Percentiles rank a stretch among this genome's conserved stretches.
phyloP scores from a whole-genome alignment of 208 protist genomes.

The Balamuthia mandrillaris region DNA sequence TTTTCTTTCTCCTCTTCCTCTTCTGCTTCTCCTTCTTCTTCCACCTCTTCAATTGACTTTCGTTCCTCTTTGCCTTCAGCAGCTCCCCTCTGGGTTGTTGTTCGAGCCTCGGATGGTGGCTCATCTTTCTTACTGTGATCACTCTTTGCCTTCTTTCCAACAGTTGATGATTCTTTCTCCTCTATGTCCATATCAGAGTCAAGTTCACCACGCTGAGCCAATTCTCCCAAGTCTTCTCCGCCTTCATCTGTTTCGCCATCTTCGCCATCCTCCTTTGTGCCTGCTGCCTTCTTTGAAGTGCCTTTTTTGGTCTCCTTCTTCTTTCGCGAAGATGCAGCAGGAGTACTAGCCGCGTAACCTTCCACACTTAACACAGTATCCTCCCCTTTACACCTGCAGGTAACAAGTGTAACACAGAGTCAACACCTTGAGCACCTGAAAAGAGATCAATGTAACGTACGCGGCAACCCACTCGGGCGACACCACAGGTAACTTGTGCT shows the following conservation, averaged over 20 bases:
- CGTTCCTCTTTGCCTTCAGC: no score
- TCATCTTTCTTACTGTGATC: background rate
- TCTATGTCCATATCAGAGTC: background rate
- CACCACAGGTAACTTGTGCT: background rate
- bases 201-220: no score
- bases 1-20: no score
- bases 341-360: background rate
- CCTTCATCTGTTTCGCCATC: background rate
- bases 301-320: background rate
- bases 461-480: background rate
- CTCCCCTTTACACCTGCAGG: background rate
- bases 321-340: background rate
- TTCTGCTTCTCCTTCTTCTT: no score
- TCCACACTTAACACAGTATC: constrained; percentile 1
- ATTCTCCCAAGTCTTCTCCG: background rate
- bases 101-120: background rate
- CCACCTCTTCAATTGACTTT: no score
- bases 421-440: background rate
- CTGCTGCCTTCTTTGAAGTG: background rate
- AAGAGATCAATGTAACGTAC: background rate
- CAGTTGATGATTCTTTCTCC: background rate
- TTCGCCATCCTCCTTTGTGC: background rate
- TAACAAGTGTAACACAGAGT: background rate
- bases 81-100: background rate
- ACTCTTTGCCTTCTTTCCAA: background rate